Percentiles rank a stretch among this genome's conserved stretches.
Evolutionary conservation across 2,329 filamentous ascomycete species (phyloP).

Genomic region (Paecilomyces sp.): DNA sequence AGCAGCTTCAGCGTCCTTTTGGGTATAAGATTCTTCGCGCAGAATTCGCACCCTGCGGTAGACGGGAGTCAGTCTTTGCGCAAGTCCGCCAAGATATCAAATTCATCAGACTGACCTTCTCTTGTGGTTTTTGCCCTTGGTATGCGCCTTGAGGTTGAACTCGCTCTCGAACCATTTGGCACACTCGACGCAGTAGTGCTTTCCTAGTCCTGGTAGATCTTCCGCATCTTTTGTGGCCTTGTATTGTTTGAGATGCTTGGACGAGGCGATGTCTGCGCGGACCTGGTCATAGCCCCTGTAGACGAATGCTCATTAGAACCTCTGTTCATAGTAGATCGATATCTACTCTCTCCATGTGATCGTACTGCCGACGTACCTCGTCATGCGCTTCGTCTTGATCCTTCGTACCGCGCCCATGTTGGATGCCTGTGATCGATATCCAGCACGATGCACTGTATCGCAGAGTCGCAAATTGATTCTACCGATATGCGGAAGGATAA

Average conservation of each 20-base stretch:
- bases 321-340: constrained; percentile 3
- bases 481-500: constrained; percentile 31
- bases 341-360: constrained; percentile 34
- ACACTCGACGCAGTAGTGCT: constrained; percentile 85
- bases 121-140: constrained; percentile 88
- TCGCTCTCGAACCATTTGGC: constrained; percentile 95
- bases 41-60: constrained; percentile 65
- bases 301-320: constrained; percentile 14
- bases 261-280: constrained; percentile 69
- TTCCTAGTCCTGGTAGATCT: constrained; percentile 79
- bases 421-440: constrained; percentile 6
- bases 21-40: constrained; percentile 76
- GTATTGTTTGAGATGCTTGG: constrained; percentile 73
- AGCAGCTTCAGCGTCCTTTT: constrained; percentile 78
- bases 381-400: constrained; percentile 67
- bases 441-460: constrained; percentile 5
- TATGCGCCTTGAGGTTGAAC: constrained; percentile 65
- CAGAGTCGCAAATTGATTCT: not conserved
- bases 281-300: constrained; percentile 87
- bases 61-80: not conserved
- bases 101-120: constrained; percentile 53
- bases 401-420: constrained; percentile 62
- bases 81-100: not conserved
- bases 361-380: constrained; percentile 48
- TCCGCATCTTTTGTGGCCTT: constrained; percentile 72